phyloP scores from a whole-genome alignment of 2,329 filamentous ascomycete genomes.

The Didymella segeticola region DNA sequence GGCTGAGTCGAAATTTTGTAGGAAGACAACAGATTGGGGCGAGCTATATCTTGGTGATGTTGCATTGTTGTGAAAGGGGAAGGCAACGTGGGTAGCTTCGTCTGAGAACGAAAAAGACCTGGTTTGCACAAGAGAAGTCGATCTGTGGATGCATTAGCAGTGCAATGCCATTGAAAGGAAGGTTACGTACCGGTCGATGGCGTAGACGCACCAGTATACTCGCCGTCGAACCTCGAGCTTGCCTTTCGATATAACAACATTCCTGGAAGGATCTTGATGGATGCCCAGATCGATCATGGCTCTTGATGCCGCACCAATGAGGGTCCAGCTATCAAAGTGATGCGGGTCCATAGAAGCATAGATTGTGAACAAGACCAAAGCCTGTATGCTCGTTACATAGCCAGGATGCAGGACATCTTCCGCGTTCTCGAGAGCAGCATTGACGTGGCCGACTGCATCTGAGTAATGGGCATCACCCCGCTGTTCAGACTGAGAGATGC shows the following conservation, averaged over 20 bases:
- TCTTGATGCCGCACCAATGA: conserved; percentile 88
- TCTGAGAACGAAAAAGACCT: conserved; percentile 94
- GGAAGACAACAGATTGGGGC: conserved; percentile 60
- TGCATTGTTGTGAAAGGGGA: conserved; percentile 62
- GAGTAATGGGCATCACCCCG: conserved; percentile 69
- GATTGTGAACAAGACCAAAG: conserved; percentile 82
- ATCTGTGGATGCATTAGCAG: conserved; percentile 57
- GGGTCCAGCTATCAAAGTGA: conserved; percentile 92
- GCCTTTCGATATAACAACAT: conserved; percentile 70
- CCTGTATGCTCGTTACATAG: conserved; percentile 84
- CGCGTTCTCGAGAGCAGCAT: conserved; percentile 74
- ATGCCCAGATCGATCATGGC: conserved; percentile 89
- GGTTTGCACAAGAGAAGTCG: conserved; percentile 86
- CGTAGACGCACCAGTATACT: conserved; percentile 90
- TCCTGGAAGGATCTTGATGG: conserved; percentile 85
- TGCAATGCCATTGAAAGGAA: conserved; percentile 5
- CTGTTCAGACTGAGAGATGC: conserved; percentile 72
- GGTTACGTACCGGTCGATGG: conserved; percentile 74
- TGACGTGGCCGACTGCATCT: conserved; percentile 66
- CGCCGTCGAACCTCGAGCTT: conserved; percentile 79
- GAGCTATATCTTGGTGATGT: conserved; percentile 52
- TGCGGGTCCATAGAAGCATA: conserved; percentile 90
- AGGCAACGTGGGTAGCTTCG: conserved; percentile 81
- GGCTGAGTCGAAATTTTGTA: conserved; percentile 70
- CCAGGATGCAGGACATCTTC: conserved; percentile 86